These are phyloP conservation scores for Alectoria sarmentosa DNA, from an alignment of 495 filamentous ascomycete genomes.

Conservation along the genomic window DNA sequence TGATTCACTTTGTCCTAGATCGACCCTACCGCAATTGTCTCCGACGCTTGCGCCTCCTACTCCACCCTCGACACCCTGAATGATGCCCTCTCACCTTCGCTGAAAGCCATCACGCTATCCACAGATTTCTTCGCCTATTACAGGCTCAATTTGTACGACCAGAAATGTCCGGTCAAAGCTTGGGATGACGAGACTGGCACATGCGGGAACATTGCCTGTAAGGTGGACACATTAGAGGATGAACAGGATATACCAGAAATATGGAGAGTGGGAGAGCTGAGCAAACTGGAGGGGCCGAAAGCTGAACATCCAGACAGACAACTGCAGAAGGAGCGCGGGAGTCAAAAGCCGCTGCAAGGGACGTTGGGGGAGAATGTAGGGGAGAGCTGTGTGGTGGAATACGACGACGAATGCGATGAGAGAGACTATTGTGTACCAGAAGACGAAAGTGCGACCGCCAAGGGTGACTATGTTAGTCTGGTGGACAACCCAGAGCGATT, in stretches of 20 bases:
- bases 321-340: slow-evolving; percentile 58
- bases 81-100: slow-evolving; percentile 63
- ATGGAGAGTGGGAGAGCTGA: slow-evolving; percentile 88
- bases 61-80: slow-evolving; percentile 82
- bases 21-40: slow-evolving; percentile 56
- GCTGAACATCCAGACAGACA: slow-evolving; percentile 77
- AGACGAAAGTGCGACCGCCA: slow-evolving; percentile 76
- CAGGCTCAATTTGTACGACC: slow-evolving; percentile 91
- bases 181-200: slow-evolving; percentile 91
- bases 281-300: slow-evolving; percentile 86
- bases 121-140: slow-evolving; percentile 99
- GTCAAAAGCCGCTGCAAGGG: slow-evolving; percentile 68
- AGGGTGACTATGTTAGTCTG: slow-evolving; percentile 94
- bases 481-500: slow-evolving; percentile 92
- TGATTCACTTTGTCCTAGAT: slow-evolving; percentile 40
- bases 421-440: slow-evolving; percentile 96
- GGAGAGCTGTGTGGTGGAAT: slow-evolving; percentile 94
- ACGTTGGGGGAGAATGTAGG: slow-evolving; percentile 77
- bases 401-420: slow-evolving; percentile 96
- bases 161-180: slow-evolving; percentile 72
- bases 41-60: slow-evolving; percentile 91
- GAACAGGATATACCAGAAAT: slow-evolving; percentile 87
- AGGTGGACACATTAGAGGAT: slow-evolving; percentile 93
- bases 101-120: slow-evolving; percentile 71
- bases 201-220: slow-evolving; percentile 96